phyloP scores from a whole-genome alignment of 257 asterid genomes.

The Nicotiana tabacum region DNA sequence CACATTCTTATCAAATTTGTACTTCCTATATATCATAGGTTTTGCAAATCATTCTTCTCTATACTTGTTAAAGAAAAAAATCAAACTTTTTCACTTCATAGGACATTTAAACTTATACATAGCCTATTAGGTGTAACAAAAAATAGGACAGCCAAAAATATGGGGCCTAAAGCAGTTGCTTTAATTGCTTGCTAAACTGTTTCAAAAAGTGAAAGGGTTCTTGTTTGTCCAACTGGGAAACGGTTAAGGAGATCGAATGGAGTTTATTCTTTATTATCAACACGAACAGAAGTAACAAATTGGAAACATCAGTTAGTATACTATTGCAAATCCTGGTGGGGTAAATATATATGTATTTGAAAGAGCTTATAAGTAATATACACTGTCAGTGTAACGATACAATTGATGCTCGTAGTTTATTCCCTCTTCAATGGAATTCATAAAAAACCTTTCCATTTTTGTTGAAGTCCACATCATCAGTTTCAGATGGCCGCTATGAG shows the following conservation, averaged over 20 bases:
- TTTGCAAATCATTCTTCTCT: too few species aligned
- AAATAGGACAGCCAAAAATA: too few species aligned
- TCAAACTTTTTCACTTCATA: too few species aligned
- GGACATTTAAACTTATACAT: too few species aligned
- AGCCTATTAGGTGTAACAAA: too few species aligned
- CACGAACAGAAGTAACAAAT: background rate
- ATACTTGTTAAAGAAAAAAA: too few species aligned
- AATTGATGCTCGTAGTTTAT: background rate
- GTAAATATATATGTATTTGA: background rate
- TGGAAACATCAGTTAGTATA: background rate
- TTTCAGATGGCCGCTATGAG: constrained; percentile 7
- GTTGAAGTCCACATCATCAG: background rate
- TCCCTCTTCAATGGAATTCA: background rate
- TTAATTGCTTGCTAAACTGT: background rate
- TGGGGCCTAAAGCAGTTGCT: too few species aligned
- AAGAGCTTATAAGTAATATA: too few species aligned
- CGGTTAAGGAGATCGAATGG: background rate
- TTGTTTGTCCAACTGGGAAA: background rate
- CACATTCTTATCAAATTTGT: too few species aligned
- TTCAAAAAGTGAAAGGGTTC: background rate
- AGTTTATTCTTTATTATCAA: background rate
- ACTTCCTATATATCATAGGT: too few species aligned
- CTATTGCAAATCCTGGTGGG: background rate
- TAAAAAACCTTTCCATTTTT: background rate
- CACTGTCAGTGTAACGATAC: background rate